Conservation (phyloP, 768 basidiomycete species). For the Inosperma sp. region DNA sequence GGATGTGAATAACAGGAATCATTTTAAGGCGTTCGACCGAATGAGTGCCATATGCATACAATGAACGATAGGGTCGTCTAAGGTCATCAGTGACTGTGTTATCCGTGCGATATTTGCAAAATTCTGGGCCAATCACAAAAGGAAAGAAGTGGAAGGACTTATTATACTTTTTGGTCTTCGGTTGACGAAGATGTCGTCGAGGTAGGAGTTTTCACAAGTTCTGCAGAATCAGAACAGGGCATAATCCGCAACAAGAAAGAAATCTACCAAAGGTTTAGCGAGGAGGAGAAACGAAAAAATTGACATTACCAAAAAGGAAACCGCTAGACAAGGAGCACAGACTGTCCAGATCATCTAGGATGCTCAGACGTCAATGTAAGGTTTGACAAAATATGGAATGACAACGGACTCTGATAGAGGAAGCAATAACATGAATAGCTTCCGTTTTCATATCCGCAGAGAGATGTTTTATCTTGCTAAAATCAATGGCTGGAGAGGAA, state of each 20-base stretch:
- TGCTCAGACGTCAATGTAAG: conserved; percentile 4
- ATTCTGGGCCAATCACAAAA: too few relatives aligned
- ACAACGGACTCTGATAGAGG: conserved; percentile 55
- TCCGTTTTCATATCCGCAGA: conserved; percentile 41
- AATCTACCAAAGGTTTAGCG: conserved; percentile 26
- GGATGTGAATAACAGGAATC: too few relatives aligned
- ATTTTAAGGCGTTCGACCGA: too few relatives aligned
- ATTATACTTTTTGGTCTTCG: conserved; percentile 18
- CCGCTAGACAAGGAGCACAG: conserved; percentile 63
- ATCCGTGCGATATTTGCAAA: too few relatives aligned
- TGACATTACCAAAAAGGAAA: conserved; percentile 53
- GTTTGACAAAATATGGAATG: conserved; percentile 4
- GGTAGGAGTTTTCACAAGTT: conserved; percentile 10
- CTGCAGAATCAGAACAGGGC: conserved; percentile 27
- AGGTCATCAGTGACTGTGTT: too few relatives aligned
- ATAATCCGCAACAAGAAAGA: conserved; percentile 39
- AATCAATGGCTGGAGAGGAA: conserved; percentile 48
- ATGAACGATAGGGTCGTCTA: too few relatives aligned
- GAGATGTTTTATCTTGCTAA: conserved; percentile 45
- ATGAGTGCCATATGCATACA: too few relatives aligned
- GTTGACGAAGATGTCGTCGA: conserved; percentile 20
- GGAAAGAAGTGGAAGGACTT: too few relatives aligned
- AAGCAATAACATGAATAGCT: conserved; percentile 51
- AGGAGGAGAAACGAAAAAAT: background rate
- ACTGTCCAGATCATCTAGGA: conserved; percentile 66